phyloP scores from a whole-genome alignment of 2,329 filamentous ascomycete species.

The Cercospora nicotianae region DNA sequence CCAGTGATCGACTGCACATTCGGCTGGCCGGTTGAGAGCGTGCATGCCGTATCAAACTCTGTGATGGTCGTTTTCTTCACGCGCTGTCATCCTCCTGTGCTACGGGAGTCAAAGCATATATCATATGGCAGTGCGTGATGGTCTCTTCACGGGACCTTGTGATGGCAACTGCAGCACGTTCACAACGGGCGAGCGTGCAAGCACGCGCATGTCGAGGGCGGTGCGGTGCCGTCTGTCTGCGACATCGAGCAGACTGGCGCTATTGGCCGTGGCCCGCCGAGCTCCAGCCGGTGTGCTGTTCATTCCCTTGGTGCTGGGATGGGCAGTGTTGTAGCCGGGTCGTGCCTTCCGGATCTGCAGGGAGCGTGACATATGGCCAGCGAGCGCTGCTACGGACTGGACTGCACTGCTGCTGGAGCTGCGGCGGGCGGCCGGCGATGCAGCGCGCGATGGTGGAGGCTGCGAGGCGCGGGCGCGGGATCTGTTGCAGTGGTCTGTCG shows the following conservation, averaged over 20 bases:
- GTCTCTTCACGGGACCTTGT: background rate
- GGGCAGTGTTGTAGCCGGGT: conserved; percentile 22
- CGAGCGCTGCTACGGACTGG: background rate
- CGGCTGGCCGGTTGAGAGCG: conserved; percentile 21
- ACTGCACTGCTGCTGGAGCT: background rate
- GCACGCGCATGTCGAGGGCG: background rate
- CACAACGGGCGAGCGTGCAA: background rate
- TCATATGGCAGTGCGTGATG: background rate
- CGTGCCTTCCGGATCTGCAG: conserved; percentile 30
- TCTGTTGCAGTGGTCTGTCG: conserved; percentile 13
- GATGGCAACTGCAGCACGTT: background rate
- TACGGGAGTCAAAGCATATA: background rate
- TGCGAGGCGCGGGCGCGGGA: conserved; percentile 7
- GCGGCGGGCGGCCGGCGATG: background rate
- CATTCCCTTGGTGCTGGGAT: conserved; percentile 27
- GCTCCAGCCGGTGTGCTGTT: conserved; percentile 25
- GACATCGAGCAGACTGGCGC: conserved; percentile 8
- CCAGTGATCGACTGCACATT: conserved; percentile 25
- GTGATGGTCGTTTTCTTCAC: conserved; percentile 7
- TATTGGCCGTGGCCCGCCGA: conserved; percentile 26
- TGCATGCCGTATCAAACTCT: conserved; percentile 23
- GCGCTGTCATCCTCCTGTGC: background rate
- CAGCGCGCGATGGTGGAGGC: background rate
- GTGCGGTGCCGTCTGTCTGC: background rate
- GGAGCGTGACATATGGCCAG: conserved; percentile 12